These are phyloP conservation scores for Diaporthe sp. DNA, from an alignment of 2,329 filamentous ascomycete genomes.

Conservation along the genomic window DNA sequence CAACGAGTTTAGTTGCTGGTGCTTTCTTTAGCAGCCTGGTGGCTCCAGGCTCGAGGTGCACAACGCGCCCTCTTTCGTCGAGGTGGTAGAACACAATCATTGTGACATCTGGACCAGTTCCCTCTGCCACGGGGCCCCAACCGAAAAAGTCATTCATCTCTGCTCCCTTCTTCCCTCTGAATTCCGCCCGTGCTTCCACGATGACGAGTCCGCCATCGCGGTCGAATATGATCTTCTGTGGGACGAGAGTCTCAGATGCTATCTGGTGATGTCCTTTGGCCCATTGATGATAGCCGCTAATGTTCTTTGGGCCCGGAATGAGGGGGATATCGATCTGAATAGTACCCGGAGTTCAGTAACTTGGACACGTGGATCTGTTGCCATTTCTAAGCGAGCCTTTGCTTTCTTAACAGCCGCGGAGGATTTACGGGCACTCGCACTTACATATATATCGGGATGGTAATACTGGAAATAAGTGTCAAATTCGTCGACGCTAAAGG, in stretches of 20 bases:
- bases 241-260: conserved; percentile 1
- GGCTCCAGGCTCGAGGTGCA: not conserved
- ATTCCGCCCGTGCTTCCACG: conserved; percentile 1
- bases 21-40: not conserved
- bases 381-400: fast-evolving
- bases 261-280: conserved; percentile 5
- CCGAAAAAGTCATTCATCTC: conserved; percentile 2
- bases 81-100: conserved; percentile 22
- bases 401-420: not conserved
- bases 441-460: conserved; percentile 1
- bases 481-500: conserved; percentile 6
- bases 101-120: not conserved
- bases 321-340: conserved; percentile 2
- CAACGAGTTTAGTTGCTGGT: too few species aligned
- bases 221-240: conserved; percentile 5
- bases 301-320: not conserved
- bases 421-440: not conserved
- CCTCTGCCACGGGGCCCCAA: conserved; percentile 1
- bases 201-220: not conserved
- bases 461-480: conserved; percentile 4
- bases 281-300: conserved; percentile 3
- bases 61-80: not conserved
- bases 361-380: not conserved
- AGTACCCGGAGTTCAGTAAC: not conserved
- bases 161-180: not conserved